phyloP scores from a whole-genome alignment of 2,329 filamentous ascomycete species.

The Colletotrichum siamense region DNA sequence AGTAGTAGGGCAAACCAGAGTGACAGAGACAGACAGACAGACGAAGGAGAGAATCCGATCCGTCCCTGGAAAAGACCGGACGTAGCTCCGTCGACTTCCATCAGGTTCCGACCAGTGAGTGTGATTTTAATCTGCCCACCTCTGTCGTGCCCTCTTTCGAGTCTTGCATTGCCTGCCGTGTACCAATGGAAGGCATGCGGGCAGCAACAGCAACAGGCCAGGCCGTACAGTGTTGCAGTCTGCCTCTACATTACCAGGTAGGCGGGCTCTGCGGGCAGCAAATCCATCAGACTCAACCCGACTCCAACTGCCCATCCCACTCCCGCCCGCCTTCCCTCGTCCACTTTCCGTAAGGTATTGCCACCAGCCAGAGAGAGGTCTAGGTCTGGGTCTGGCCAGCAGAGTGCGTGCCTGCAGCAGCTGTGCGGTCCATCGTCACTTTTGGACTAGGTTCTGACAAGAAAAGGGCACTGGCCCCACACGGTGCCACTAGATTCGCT shows the following conservation, averaged over 20 bases:
- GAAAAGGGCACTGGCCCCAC: not conserved
- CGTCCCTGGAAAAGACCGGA: not conserved
- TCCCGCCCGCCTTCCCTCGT: not conserved
- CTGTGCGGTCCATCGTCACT: not conserved
- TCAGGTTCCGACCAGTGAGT: slow-evolving; percentile 4
- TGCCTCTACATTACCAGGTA: not conserved
- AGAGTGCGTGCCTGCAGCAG: not conserved
- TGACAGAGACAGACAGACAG: not conserved
- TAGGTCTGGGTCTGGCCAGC: not conserved
- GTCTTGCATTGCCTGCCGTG: not conserved
- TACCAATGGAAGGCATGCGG: not conserved
- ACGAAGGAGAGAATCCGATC: not conserved
- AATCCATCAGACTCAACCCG: not conserved
- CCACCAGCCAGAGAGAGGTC: not conserved
- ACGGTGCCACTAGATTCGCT: not conserved
- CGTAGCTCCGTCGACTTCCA: slow-evolving; percentile 8
- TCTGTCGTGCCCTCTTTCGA: not conserved
- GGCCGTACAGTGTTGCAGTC: not conserved
- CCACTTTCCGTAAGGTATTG: not conserved
- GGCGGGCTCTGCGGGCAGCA: not conserved
- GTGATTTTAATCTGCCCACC: not conserved
- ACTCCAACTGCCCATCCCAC: not conserved
- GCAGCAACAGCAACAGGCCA: not conserved
- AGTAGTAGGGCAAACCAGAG: not conserved
- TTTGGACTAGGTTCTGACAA: not conserved